Base-by-base conservation (phyloP, 805 yeast species). In the Ogataea polymorpha region DNA sequence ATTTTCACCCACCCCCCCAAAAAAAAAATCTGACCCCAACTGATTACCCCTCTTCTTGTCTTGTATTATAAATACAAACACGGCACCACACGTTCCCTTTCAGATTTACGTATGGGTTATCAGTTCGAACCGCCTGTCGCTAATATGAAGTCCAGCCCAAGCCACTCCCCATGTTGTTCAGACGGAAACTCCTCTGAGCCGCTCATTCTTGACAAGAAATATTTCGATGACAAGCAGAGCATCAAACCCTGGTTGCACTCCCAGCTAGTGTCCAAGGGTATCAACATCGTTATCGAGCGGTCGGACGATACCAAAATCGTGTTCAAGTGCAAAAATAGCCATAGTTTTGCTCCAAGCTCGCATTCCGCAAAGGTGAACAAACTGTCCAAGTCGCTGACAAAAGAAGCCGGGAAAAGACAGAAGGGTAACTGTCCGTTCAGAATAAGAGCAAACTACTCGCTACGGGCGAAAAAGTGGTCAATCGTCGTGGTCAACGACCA, bases 231-330 rank as follows among this genome's bases (percentile, higher is more conserved):
- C 41, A 75, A 68, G 49, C 61, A 69, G 23, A 73, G 70, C 17
- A 77, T 80, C 48, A 80, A 80, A 55, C 84, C 85, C 5, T 79
- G 85, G 84, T 58, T 80, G 37, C 77, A 69, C 49, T 60, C 67
- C 35, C 68, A 77, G 41, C 63, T 71, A 36, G 61, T 63, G n/a
- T 59, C 67, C 6, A 68, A 67, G 46, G 80, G 82, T 5, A 71
- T 77, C 29, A 70, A 70, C 40, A 66, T 80, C 10, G 85, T 77
- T 12, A 79, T 80, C 41, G 85, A 78, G 61, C 61, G 86, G 23
- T 75, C 81, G 3, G 86, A 80, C 58, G 72, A 68, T 35, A 63
- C 73, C 32, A 80, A 80, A 57, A 77, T 80, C 14, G 77, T 79
- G 13, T 80, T 80, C 62, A 75, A 77, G 52, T 80, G 86, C 55